Conservation (phyloP, 1,284 basidiomycete species). For the Athelia sp. region DNA sequence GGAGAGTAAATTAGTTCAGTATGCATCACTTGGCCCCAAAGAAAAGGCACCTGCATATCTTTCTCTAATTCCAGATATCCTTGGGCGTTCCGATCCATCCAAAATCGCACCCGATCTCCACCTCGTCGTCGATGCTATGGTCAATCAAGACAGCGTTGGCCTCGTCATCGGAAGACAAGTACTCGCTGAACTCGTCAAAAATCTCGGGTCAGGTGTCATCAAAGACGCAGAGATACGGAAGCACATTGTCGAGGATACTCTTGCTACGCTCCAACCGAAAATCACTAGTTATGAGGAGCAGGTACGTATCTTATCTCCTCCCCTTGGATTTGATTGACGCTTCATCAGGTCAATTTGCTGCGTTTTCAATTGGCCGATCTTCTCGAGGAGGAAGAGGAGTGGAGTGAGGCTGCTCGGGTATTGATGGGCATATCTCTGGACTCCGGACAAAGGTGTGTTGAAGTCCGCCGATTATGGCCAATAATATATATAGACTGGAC, state of each 20-base stretch:
- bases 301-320: constrained; percentile 43
- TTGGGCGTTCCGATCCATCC: constrained; percentile 43
- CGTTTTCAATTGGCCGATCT: constrained; percentile 86
- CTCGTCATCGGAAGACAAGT: constrained; percentile 84
- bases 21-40: constrained; percentile 67
- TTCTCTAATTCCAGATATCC: constrained; percentile 48
- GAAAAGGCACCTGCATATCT: constrained; percentile 79
- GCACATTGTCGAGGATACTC: constrained; percentile 66
- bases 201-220: constrained; percentile 50
- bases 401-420: constrained; percentile 86
- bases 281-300: constrained; percentile 93
- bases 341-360: constrained; percentile 69
- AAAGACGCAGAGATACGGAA: constrained; percentile 56
- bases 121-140: constrained; percentile 66
- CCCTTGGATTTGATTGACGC: constrained; percentile 7
- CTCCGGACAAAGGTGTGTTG: constrained; percentile 74
- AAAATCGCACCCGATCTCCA: constrained; percentile 52
- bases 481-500: background rate
- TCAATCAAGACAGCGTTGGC: constrained; percentile 74
- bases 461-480: background rate
- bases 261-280: constrained; percentile 69
- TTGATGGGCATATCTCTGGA: constrained; percentile 90
- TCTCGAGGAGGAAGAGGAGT: constrained; percentile 88
- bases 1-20: constrained; percentile 61
- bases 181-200: constrained; percentile 74